Percentiles rank a stretch among this genome's conserved stretches.
These are phyloP conservation scores for Fusarium haematococcum DNA, from an alignment of 2,329 filamentous ascomycete species.

Conservation along the genomic window DNA sequence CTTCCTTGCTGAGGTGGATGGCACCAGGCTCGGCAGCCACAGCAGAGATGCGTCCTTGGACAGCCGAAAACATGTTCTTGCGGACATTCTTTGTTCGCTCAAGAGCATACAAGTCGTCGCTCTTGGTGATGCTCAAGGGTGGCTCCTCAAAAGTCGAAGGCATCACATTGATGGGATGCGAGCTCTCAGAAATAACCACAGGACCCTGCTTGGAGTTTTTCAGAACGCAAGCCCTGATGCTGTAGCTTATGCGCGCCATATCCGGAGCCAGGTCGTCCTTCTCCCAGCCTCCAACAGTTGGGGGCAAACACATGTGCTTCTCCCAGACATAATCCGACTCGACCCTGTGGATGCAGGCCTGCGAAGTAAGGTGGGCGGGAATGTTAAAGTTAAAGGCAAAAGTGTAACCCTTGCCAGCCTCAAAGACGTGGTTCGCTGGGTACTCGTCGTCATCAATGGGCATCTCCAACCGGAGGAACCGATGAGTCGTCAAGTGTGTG, in stretches of 20 bases:
- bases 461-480: conserved; percentile 41
- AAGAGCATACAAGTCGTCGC: conserved; percentile 30
- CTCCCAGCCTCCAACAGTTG: conserved; percentile 36
- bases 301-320: conserved; percentile 32
- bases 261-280: conserved; percentile 36
- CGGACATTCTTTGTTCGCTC: conserved; percentile 35
- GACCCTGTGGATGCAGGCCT: conserved; percentile 31
- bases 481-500: conserved; percentile 34
- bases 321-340: conserved; percentile 21
- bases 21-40: conserved; percentile 36
- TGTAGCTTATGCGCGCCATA: conserved; percentile 31
- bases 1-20: conserved; percentile 28
- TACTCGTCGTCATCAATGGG: conserved; percentile 29
- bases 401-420: conserved; percentile 28
- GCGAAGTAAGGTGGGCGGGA: conserved; percentile 34
- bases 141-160: conserved; percentile 38
- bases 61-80: conserved; percentile 37
- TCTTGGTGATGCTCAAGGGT: conserved; percentile 31
- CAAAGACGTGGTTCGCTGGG: conserved; percentile 24
- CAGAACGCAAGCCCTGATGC: conserved; percentile 26
- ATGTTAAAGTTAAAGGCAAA: conserved; percentile 41
- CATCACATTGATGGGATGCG: conserved; percentile 34
- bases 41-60: conserved; percentile 28
- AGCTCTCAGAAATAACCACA: conserved; percentile 14
- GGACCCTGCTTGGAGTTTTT: conserved; percentile 1